Percentiles rank a stretch among this genome's conserved stretches.
These are phyloP conservation scores for Auricularia sp. DNA, from an alignment of 768 basidiomycete genomes.

Conservation along the genomic window DNA sequence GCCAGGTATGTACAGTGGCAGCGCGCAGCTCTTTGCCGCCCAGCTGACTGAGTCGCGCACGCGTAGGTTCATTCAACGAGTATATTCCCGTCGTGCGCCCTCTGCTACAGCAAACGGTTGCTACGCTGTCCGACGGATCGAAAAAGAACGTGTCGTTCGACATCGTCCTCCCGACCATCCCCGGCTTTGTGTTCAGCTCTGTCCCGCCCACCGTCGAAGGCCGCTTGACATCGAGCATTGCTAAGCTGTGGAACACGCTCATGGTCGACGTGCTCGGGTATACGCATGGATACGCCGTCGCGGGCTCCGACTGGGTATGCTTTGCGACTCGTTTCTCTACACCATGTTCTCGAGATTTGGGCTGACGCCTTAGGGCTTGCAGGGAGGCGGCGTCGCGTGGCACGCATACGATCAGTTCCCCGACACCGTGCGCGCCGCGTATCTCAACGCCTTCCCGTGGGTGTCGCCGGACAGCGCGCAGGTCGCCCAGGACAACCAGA, in stretches of 20 bases:
- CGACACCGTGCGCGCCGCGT: too few relatives aligned
- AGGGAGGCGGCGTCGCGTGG: too few relatives aligned
- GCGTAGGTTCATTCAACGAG: constrained; percentile 3
- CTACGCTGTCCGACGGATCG: neutral
- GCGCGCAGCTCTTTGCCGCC: neutral
- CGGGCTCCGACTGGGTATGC: constrained; percentile 18
- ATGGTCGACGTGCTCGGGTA: constrained; percentile 21
- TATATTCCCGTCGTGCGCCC: constrained; percentile 1
- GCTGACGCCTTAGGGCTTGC: too few relatives aligned
- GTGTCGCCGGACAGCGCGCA: too few relatives aligned
- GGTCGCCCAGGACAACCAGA: too few relatives aligned
- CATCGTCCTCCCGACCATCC: constrained; percentile 9
- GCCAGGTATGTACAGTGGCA: constrained; percentile 3
- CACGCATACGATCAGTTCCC: too few relatives aligned
- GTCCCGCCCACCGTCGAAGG: constrained; percentile 11
- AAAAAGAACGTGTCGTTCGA: constrained; percentile 5
- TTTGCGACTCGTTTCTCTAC: neutral
- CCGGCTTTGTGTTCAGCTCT: constrained; percentile 16
- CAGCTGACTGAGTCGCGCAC: neutral
- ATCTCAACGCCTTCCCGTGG: too few relatives aligned
- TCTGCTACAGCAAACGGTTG: neutral
- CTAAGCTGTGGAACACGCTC: constrained; percentile 18
- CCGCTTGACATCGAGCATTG: constrained; percentile 12
- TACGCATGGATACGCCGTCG: constrained; percentile 12
- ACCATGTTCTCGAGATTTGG: too few relatives aligned